Conservation (phyloP, 768 basidiomycete genomes). For the Lentinula sp. region DNA sequence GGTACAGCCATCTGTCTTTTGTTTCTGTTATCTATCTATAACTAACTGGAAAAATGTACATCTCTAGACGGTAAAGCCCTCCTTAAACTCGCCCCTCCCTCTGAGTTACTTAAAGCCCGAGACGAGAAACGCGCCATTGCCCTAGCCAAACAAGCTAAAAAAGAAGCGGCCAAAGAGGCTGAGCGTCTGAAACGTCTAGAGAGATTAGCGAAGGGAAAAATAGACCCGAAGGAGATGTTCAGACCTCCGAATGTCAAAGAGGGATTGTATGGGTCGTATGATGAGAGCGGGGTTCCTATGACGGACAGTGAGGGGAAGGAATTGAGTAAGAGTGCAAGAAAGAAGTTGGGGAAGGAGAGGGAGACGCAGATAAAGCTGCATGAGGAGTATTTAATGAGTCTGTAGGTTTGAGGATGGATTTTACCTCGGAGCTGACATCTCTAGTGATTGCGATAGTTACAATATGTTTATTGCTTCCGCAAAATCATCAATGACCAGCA, state of each 20-base stretch:
- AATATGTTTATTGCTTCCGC: too few species aligned
- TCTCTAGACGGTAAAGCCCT: slow-evolving; percentile 85
- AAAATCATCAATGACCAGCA: too few species aligned
- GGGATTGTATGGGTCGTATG: slow-evolving; percentile 77
- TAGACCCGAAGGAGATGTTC: slow-evolving; percentile 75
- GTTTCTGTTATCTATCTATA: background rate
- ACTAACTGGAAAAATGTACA: slow-evolving; percentile 4
- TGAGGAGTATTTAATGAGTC: slow-evolving; percentile 56
- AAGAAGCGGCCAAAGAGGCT: slow-evolving; percentile 61
- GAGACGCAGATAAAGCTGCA: slow-evolving; percentile 72
- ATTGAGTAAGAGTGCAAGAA: slow-evolving; percentile 72
- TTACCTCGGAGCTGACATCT: too few species aligned
- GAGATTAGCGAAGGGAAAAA: slow-evolving; percentile 81
- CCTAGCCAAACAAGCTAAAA: slow-evolving; percentile 75
- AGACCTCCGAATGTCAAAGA: slow-evolving; percentile 72
- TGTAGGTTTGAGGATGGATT: slow-evolving; percentile 27
- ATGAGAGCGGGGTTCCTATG: slow-evolving; percentile 77
- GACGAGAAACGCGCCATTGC: slow-evolving; percentile 80
- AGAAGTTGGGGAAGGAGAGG: slow-evolving; percentile 75
- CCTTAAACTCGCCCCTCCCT: slow-evolving; percentile 84
- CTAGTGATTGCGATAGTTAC: too few species aligned
- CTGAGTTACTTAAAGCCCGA: slow-evolving; percentile 73
- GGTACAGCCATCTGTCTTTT: slow-evolving; percentile 35
- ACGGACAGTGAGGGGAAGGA: slow-evolving; percentile 84
- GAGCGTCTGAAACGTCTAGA: slow-evolving; percentile 63